Percentiles rank a stretch among this genome's conserved stretches.
Evolutionary conservation across 2,329 filamentous ascomycete genomes (phyloP).

Genomic region (Monilinia vaccinii-corymbosi): DNA sequence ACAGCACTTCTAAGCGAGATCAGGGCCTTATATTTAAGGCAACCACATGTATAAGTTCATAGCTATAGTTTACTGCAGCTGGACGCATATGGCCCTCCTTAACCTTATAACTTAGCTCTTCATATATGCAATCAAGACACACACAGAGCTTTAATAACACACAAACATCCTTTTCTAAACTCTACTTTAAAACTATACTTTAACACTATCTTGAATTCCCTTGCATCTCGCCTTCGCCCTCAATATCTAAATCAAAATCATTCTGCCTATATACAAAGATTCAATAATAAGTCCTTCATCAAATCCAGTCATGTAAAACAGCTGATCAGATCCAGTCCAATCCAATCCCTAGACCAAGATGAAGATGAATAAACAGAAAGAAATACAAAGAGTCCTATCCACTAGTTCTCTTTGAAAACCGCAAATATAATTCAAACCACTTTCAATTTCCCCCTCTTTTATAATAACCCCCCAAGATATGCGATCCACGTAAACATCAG

Average conservation of each 20-base stretch:
- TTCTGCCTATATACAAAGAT: conserved; percentile 2
- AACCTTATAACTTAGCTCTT: no score
- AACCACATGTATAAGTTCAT: no score
- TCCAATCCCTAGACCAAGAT: not conserved
- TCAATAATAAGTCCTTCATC: not conserved
- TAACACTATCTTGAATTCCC: not conserved
- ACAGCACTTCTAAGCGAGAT: no score
- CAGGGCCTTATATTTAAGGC: no score
- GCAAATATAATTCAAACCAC: not conserved
- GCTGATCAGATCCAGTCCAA: not conserved
- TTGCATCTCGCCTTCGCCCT: not conserved
- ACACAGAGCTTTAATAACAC: no score
- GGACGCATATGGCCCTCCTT: no score
- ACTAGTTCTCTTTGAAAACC: not conserved
- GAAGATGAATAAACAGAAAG: not conserved
- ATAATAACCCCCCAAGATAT: no score
- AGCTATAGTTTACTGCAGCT: no score
- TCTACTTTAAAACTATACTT: not conserved
- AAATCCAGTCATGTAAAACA: not conserved
- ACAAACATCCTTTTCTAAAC: no score
- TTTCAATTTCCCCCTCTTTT: not conserved
- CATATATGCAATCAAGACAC: not conserved
- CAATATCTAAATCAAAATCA: not conserved
- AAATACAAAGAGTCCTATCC: not conserved
- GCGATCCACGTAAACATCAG: not conserved